phyloP scores from a whole-genome alignment of 2,329 filamentous ascomycete genomes.

The Scedosporium apiospermum region DNA sequence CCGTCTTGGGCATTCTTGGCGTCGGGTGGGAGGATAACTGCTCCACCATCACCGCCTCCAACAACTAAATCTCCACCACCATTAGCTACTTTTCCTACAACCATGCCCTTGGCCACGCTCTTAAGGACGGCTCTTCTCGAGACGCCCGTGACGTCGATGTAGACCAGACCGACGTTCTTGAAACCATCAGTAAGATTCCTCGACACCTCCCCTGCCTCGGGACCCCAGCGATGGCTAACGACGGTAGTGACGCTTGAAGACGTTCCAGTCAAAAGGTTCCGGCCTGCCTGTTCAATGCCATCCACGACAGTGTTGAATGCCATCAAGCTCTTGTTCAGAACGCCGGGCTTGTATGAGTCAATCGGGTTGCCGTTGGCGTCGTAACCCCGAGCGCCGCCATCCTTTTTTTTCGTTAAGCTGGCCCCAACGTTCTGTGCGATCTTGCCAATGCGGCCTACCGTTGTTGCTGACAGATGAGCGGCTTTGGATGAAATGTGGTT shows the following conservation, averaged over 20 bases:
- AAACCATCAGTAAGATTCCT: conserved; percentile 71
- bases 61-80: conserved; percentile 67
- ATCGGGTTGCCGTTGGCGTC: conserved; percentile 61
- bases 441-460: conserved; percentile 72
- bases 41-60: conserved; percentile 44
- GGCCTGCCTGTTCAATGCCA: conserved; percentile 80
- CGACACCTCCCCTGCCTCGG: conserved; percentile 73
- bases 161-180: conserved; percentile 94
- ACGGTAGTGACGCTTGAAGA: conserved; percentile 75
- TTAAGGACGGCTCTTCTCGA: conserved; percentile 84
- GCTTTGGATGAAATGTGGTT: conserved; percentile 77
- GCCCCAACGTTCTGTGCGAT: conserved; percentile 89
- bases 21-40: conserved; percentile 13
- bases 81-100: conserved; percentile 68
- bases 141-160: conserved; percentile 92
- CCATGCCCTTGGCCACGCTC: conserved; percentile 94
- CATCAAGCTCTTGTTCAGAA: conserved; percentile 93
- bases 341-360: conserved; percentile 70
- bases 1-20: conserved; percentile 15
- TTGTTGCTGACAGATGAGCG: conserved; percentile 72
- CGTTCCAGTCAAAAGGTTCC: conserved; percentile 63
- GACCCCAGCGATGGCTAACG: conserved; percentile 81
- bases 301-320: conserved; percentile 92
- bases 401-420: conserved; percentile 50
- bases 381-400: conserved; percentile 46